Conservation (phyloP, 179 eudicot species). For the Camellia oleifera region DNA sequence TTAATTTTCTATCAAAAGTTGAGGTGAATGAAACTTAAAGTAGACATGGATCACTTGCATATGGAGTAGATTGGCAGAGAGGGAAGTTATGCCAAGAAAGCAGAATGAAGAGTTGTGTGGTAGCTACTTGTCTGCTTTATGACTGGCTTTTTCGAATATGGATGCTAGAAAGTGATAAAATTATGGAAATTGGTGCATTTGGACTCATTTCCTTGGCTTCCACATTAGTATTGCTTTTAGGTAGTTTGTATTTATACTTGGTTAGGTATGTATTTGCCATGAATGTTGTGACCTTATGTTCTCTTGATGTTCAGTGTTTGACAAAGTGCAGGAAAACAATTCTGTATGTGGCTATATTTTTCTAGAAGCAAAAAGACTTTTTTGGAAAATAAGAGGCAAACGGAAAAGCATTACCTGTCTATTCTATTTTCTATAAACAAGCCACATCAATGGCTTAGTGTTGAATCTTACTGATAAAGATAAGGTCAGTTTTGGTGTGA, state of each 20-base stretch:
- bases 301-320: neutral
- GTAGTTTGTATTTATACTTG: neutral
- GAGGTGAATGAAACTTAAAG: conserved; percentile 63
- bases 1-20: neutral
- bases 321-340: neutral
- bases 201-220: neutral
- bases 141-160: conserved; percentile 79
- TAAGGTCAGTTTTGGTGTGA: no score
- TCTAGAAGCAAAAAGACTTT: no score
- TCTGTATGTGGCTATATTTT: no score
- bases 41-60: conserved; percentile 86
- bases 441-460: no score
- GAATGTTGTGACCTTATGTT: neutral
- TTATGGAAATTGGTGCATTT: conserved; percentile 5
- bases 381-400: no score
- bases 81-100: conserved; percentile 33
- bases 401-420: no score
- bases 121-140: conserved; percentile 96
- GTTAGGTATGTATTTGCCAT: neutral
- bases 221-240: neutral
- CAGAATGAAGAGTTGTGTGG: conserved; percentile 33
- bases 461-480: no score
- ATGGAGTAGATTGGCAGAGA: conserved; percentile 98
- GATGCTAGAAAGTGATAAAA: conserved; percentile 49
- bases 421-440: no score